Evolutionary conservation across 1,284 basidiomycete genomes (phyloP).

Genomic region (Cutaneotrichosporon sp.): DNA sequence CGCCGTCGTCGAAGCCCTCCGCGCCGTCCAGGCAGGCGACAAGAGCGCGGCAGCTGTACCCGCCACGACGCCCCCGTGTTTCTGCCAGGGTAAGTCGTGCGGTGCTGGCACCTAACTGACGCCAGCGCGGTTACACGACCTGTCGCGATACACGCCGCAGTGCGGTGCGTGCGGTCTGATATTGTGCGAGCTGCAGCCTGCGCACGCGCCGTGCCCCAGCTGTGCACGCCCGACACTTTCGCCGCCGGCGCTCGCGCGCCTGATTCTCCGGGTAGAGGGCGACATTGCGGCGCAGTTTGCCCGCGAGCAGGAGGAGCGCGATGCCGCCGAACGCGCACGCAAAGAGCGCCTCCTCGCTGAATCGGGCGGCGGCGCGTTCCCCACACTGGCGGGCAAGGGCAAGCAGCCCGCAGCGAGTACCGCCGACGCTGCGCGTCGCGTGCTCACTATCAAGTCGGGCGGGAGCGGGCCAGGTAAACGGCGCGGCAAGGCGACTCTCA

Average conservation of each 20-base stretch:
- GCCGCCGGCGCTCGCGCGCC: slow-evolving; percentile 37
- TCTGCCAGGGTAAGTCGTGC: slow-evolving; percentile 47
- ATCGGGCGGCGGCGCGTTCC: slow-evolving; percentile 45
- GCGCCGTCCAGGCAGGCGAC: slow-evolving; percentile 28
- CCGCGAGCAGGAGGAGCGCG: slow-evolving; percentile 32
- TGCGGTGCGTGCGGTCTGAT: slow-evolving; percentile 47
- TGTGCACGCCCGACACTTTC: slow-evolving; percentile 29
- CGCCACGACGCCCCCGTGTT: slow-evolving; percentile 34
- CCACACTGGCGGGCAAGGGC: slow-evolving; percentile 24
- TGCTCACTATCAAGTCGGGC: slow-evolving; percentile 19
- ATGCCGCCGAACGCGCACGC: slow-evolving; percentile 28
- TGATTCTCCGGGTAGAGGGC: slow-evolving; percentile 32
- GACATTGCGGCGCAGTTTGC: slow-evolving; percentile 37
- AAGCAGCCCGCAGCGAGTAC: background rate
- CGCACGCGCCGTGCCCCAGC: slow-evolving; percentile 48
- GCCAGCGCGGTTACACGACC: slow-evolving; percentile 44
- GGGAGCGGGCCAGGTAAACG: slow-evolving; percentile 20
- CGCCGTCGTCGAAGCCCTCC: slow-evolving; percentile 27
- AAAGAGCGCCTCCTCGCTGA: slow-evolving; percentile 28
- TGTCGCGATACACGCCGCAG: slow-evolving; percentile 45
- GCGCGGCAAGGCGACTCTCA: slow-evolving; percentile 32
- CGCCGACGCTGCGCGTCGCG: slow-evolving; percentile 10
- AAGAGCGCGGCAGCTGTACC: slow-evolving; percentile 15
- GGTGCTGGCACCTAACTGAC: background rate
- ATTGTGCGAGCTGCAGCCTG: slow-evolving; percentile 42